These are phyloP conservation scores for Mycena rebaudengoi DNA, from an alignment of 768 basidiomycete species.

Conservation along the genomic window DNA sequence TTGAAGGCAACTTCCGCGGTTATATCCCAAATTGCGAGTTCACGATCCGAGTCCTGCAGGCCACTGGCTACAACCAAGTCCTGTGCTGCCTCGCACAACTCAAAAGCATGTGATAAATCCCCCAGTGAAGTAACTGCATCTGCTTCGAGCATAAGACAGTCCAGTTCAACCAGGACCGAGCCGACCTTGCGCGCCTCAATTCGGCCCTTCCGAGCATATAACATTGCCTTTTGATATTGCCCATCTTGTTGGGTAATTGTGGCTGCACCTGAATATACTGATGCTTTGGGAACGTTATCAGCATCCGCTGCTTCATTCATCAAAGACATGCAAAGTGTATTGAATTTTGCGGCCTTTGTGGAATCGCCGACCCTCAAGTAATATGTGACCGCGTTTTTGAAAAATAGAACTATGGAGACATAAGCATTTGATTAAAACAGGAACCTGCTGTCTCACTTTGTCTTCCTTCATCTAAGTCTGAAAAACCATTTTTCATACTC, in stretches of 20 bases:
- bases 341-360: neutral
- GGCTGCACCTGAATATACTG: neutral
- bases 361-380: neutral
- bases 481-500: neutral
- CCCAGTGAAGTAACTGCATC: neutral
- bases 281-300: neutral
- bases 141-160: neutral
- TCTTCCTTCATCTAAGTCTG: neutral
- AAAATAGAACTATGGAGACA: neutral
- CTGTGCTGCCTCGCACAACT: neutral
- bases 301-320: neutral
- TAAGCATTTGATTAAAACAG: neutral
- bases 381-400: neutral
- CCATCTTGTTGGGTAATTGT: neutral
- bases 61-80: neutral
- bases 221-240: neutral
- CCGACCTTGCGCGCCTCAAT: neutral
- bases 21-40: constrained; percentile 1
- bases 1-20: neutral
- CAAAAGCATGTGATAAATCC: neutral
- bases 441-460: neutral
- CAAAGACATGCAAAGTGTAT: neutral
- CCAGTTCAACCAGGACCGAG: neutral
- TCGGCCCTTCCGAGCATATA: neutral
- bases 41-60: neutral